Evolutionary conservation across 2,329 filamentous ascomycete genomes (phyloP).

Genomic region (Penicillium verrucosum): DNA sequence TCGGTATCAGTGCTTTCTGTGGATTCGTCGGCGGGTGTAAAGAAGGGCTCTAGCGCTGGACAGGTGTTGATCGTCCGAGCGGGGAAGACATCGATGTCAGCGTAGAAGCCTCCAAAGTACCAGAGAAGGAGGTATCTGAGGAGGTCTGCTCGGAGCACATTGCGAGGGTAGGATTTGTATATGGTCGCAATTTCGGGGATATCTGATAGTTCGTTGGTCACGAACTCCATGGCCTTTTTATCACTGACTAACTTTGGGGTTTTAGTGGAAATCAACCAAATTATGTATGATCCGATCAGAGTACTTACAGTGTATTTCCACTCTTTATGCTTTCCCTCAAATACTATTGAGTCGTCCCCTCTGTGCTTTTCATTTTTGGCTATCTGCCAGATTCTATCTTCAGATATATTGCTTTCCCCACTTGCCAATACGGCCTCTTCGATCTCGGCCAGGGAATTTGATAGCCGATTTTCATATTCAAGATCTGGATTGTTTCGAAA

Average conservation of each 20-base stretch:
- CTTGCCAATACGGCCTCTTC: neutral
- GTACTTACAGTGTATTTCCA: neutral
- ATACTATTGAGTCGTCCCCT: neutral
- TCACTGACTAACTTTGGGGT: neutral
- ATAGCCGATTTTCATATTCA: neutral
- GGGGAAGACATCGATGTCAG: conserved; percentile 34
- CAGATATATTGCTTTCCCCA: neutral
- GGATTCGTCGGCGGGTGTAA: neutral
- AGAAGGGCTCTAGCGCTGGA: conserved; percentile 19
- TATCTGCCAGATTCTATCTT: conserved; percentile 5
- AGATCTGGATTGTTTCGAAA: neutral
- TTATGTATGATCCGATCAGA: too few species aligned
- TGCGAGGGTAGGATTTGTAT: neutral
- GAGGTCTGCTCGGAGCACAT: conserved; percentile 50
- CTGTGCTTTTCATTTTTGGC: neutral
- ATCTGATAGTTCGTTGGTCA: neutral
- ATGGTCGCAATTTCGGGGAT: neutral
- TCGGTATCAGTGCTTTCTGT: conserved; percentile 9
- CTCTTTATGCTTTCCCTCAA: neutral
- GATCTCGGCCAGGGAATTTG: neutral
- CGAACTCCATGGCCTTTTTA: neutral
- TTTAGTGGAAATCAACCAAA: neutral
- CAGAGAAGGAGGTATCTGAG: conserved; percentile 37
- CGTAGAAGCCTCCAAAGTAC: conserved; percentile 37
- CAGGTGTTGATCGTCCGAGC: conserved; percentile 29